Conservation (phyloP, 495 filamentous ascomycete genomes). For the Pyrenopolyporus hunteri region DNA sequence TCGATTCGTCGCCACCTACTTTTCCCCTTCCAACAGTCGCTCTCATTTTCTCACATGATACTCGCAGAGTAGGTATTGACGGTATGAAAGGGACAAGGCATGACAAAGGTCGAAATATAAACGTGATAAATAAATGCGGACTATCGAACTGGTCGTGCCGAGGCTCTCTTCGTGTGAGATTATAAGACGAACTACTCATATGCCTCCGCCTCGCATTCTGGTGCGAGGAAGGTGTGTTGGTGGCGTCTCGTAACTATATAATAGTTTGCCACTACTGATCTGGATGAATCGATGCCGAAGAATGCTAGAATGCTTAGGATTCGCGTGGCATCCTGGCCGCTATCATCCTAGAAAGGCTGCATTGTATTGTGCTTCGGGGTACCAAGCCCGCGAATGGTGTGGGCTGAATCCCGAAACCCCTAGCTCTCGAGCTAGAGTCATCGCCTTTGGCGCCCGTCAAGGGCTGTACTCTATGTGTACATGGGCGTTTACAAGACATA, state of each 20-base stretch:
- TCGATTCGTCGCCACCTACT: constrained; percentile 9
- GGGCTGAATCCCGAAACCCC: neutral
- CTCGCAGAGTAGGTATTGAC: constrained; percentile 10
- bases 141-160: constrained; percentile 4
- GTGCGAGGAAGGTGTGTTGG: neutral
- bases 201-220: constrained; percentile 5
- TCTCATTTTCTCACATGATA: constrained; percentile 18
- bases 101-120: neutral
- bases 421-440: neutral
- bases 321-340: neutral
- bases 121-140: constrained; percentile 12
- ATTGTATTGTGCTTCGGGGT: neutral
- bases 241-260: constrained; percentile 1
- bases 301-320: neutral
- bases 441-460: neutral
- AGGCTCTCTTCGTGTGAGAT: constrained; percentile 5
- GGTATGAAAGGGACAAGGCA: constrained; percentile 2
- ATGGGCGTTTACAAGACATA: constrained; percentile 2
- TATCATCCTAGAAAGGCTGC: neutral
- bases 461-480: neutral
- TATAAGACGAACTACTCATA: constrained; percentile 9
- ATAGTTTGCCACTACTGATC: neutral
- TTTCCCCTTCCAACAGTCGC: neutral
- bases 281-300: neutral
- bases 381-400: neutral